Percentiles rank a stretch among this genome's conserved stretches.
Evolutionary conservation across 352 stramenopile genomes (phyloP).

Genomic region (Phytophthora sojae): DNA sequence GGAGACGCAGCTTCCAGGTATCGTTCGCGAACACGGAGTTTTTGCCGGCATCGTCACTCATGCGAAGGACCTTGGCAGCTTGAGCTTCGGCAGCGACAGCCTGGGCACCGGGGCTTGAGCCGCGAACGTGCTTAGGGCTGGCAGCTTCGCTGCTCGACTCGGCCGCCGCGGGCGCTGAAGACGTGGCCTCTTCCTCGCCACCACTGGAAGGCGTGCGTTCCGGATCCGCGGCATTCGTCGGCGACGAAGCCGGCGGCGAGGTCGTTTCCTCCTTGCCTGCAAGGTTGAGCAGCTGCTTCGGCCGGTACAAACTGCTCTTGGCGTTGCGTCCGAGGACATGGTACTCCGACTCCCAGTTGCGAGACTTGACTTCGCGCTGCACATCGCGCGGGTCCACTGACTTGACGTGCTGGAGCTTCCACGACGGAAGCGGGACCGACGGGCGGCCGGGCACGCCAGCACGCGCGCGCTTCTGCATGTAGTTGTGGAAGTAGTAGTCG

Average conservation of each 20-base stretch:
- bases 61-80: conserved; percentile 63
- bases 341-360: conserved; percentile 78
- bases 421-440: conserved; percentile 72
- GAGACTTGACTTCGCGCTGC: conserved; percentile 70
- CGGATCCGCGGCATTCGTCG: conserved; percentile 24
- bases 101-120: conserved; percentile 36
- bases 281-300: conserved; percentile 74
- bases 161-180: conserved; percentile 18
- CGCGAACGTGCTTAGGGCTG: conserved; percentile 25
- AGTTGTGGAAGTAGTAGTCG: conserved; percentile 91
- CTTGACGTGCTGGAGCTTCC: conserved; percentile 88
- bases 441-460: conserved; percentile 36
- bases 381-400: conserved; percentile 68
- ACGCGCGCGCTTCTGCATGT: conserved; percentile 77
- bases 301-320: conserved; percentile 82
- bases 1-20: conserved; percentile 72
- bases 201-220: conserved; percentile 31
- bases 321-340: conserved; percentile 81
- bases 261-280: conserved; percentile 17
- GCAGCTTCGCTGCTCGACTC: conserved; percentile 42
- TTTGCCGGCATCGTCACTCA: conserved; percentile 48
- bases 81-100: conserved; percentile 33
- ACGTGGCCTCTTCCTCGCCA: conserved; percentile 12
- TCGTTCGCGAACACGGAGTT: conserved; percentile 82
- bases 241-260: conserved; percentile 18